Base-by-base conservation (phyloP, 805 yeast genomes). In the Candida hungchunana region DNA sequence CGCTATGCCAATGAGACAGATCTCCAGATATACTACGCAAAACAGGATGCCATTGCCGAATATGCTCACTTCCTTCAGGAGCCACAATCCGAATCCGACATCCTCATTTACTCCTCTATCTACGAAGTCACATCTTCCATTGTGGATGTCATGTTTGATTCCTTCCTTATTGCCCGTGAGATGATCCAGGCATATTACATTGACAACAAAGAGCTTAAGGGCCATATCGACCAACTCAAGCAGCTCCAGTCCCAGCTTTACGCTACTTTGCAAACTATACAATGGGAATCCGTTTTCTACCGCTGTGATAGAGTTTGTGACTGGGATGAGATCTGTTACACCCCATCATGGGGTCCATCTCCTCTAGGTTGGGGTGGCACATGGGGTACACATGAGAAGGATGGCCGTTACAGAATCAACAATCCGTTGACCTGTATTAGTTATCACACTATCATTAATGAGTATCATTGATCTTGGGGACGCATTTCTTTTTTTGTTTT, bases 281-380 rank as follows among this genome's bases (percentile, higher is more conserved):
- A 60, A 30, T 76, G 77, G 77, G 41, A 44, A 11, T 38, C 71
- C 6, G 46, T 61, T 0, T 63, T 62, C 39, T 68, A 66, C 37
- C 43, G 58, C 28, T 75, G 81, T 50, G 46, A 62, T 0, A 34
- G 48, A 3, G 53, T 47, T 4, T 76, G 82, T 52, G 58, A 46
- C 0, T 53, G 58, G 56, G 67, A 72, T 44, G 77, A 73, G 43
- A 48, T 73, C 3, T 77, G 82, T 44, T 75, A 64, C 37, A 66
- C 74, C 12, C 82, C 82, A 2, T 69, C 79, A 0, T 75, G 82
- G 82, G 82, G 69, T 1, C 82, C 81, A 3, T 58, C 70, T 1
- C 79, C 79, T 4, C 29, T 73, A 17, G 71, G 73, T 1, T 66
- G 73, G 69, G 61, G 41, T 15, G 44, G 43, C 12, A n/a, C 19